These are phyloP conservation scores for Tylopilus balloui DNA, from an alignment of 768 basidiomycete species.

Conservation along the genomic window DNA sequence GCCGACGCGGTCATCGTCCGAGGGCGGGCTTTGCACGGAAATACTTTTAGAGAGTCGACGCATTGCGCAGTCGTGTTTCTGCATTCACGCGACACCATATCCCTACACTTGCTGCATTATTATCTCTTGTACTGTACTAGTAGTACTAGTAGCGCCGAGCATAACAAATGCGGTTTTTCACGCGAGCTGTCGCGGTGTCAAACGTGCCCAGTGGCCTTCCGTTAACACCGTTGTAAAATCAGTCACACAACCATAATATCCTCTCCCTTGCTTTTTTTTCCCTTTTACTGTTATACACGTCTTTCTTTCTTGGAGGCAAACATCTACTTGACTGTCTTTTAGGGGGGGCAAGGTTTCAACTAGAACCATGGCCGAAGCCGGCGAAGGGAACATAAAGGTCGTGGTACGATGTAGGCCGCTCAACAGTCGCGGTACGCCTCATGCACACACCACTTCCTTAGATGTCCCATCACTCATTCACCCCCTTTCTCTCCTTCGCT, in stretches of 20 bases:
- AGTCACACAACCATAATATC: neutral
- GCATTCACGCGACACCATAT: neutral
- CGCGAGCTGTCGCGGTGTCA: conserved; percentile 18
- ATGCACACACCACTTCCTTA: conserved; percentile 1
- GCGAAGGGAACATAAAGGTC: conserved; percentile 89
- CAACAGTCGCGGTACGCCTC: conserved; percentile 79
- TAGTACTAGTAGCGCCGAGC: no score
- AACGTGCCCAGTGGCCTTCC: conserved; percentile 5
- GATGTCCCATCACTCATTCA: conserved; percentile 2
- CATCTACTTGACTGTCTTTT: conserved; percentile 8
- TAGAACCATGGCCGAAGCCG: conserved; percentile 61
- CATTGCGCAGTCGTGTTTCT: neutral
- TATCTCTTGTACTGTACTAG: neutral
- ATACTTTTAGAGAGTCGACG: neutral
- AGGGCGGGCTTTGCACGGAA: conserved; percentile 3
- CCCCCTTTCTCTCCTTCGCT: neutral
- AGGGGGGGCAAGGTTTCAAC: conserved; percentile 16
- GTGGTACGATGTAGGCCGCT: conserved; percentile 95
- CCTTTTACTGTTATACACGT: conserved; percentile 4
- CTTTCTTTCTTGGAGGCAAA: conserved; percentile 13
- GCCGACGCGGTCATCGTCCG: neutral
- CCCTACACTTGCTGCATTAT: neutral
- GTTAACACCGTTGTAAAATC: conserved; percentile 5
- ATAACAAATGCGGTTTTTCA: conserved; percentile 16
- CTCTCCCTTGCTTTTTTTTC: conserved; percentile 4